Conservation (phyloP, 257 asterid genomes). For the Gynochthodes officinalis region DNA sequence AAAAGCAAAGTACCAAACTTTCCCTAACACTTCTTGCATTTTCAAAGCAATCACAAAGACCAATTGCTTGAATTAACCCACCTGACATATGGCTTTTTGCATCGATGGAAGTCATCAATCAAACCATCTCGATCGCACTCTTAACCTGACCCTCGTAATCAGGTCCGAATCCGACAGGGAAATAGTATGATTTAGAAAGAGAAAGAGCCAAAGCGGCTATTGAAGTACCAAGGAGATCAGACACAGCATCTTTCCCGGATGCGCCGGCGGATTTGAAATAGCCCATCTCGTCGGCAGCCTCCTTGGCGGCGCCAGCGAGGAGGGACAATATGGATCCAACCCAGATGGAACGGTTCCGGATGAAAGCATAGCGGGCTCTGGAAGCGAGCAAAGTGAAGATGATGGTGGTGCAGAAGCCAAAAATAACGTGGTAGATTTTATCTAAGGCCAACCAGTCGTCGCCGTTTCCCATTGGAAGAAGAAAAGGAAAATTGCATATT, state of each 20-base stretch:
- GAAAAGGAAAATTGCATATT: background rate
- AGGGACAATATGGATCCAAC: conserved; percentile 65
- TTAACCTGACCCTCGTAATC: conserved; percentile 26
- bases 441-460: conserved; percentile 79
- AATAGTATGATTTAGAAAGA: conserved; percentile 20
- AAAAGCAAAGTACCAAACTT: background rate
- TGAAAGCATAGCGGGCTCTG: conserved; percentile 44
- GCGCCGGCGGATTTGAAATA: conserved; percentile 74
- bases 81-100: background rate
- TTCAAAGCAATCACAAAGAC: background rate
- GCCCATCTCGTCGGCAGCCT: conserved; percentile 78
- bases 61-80: background rate
- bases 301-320: conserved; percentile 70
- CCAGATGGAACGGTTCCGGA: conserved; percentile 64
- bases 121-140: conserved; percentile 49
- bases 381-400: conserved; percentile 42
- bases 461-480: conserved; percentile 53
- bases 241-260: conserved; percentile 66
- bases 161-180: conserved; percentile 22
- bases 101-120: conserved; percentile 1
- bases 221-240: conserved; percentile 57
- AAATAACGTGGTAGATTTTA: conserved; percentile 63
- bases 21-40: background rate
- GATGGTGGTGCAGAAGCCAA: conserved; percentile 64
- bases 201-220: conserved; percentile 45